Conservation (phyloP, 495 filamentous ascomycete genomes). For the Platismatia glauca region DNA sequence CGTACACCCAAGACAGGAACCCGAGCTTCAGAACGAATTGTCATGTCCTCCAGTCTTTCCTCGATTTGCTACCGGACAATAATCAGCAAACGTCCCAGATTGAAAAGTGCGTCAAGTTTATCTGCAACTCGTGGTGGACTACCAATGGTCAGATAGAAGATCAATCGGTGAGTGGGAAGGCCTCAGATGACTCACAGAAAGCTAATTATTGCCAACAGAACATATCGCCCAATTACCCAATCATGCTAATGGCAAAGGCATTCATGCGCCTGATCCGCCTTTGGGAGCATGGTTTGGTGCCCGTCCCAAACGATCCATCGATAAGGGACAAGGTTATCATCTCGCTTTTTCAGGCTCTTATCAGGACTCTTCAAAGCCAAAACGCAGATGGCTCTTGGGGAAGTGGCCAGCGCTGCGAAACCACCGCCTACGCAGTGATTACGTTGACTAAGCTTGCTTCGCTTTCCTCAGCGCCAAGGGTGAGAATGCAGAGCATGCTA, state of each 20-base stretch:
- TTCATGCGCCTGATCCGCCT: conserved; percentile 14
- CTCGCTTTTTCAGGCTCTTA: conserved; percentile 22
- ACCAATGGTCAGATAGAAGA: conserved; percentile 19
- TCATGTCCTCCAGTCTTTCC: conserved; percentile 34
- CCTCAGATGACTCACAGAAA: not conserved
- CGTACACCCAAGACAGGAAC: conserved; percentile 33
- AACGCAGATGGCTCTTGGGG: conserved; percentile 19
- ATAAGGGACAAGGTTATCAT: conserved; percentile 19
- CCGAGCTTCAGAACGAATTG: conserved; percentile 38
- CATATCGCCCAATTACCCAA: conserved; percentile 15
- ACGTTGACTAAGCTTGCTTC: conserved; percentile 14
- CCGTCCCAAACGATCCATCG: conserved; percentile 12
- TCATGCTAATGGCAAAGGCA: conserved; percentile 19
- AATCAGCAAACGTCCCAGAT: conserved; percentile 16
- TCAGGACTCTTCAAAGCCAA: conserved; percentile 17
- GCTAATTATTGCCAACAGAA: conserved; percentile 3
- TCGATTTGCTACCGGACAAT: conserved; percentile 17
- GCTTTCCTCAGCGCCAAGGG: conserved; percentile 16
- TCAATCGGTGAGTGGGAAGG: conserved; percentile 1
- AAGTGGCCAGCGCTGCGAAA: conserved; percentile 13
- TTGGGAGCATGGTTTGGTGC: conserved; percentile 16
- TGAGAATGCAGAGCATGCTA: conserved; percentile 11
- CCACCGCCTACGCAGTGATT: conserved; percentile 19
- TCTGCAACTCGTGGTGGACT: conserved; percentile 20
- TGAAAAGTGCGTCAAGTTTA: conserved; percentile 13